Base-by-base conservation (phyloP, 2,329 filamentous ascomycete species). In the Fusarium veterinarium region DNA sequence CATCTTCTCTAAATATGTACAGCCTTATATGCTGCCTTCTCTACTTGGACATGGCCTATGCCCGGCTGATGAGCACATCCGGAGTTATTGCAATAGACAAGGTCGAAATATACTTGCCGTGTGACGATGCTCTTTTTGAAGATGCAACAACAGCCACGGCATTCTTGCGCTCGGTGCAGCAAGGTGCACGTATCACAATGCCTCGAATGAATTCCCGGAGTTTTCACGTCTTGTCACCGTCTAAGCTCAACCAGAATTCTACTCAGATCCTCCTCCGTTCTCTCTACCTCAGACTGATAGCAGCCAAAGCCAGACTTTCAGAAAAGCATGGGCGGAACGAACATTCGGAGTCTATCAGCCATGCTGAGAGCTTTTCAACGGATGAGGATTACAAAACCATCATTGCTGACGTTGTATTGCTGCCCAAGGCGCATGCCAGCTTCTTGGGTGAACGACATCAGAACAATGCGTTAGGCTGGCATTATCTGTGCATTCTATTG, bases 21-120 rank as follows among this genome's bases (percentile, higher is more conserved):
- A 67, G 60, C 4, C n/a, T 64, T 6, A 49, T 64, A 11, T 67
- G 51, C 17, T 67, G 64, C 14, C 46, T 67, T 28, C 41, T 56
- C 2, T 67, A 49, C 33, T 28, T 67, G 14, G 64, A 64, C 25
- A 68, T 65, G 65, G 61, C 65, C 30, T 68, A 65, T n/a, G 49
- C 61, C 12, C 61, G 65, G 5, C 31, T 67, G 13, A 64, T 49
- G 53, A 49, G 46, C 28, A 59, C 41, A 1, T 38, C 64, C 3
- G 64, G 65, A 6, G 65, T 65, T 4, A 68, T 68, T 23, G 61
- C 59, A 1, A 65, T 68, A 48, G 49, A 65, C 28, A 65, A 33
- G 49, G 37, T 68, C 28, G 65, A 68, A 8, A 35, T 68, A 23
- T 38, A 60, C 30, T 33, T 68, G 17, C 65, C 65, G 14, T 68